Evolutionary conservation across 495 filamentous ascomycete species (phyloP).

Genomic region (Tricharina praecox): DNA sequence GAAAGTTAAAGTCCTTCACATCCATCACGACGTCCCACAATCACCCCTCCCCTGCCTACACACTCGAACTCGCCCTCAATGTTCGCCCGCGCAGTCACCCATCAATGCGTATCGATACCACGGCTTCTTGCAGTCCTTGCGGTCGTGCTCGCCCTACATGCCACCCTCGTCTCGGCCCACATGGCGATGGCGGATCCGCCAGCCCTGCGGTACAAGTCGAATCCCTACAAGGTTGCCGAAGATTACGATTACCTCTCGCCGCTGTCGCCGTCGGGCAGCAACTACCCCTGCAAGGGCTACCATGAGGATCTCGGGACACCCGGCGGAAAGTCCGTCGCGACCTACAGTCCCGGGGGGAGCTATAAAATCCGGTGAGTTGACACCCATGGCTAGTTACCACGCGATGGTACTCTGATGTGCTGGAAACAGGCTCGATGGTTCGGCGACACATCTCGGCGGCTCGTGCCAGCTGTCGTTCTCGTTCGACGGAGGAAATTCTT

Average conservation of each 20-base stretch:
- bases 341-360: constrained; percentile 30
- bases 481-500: constrained; percentile 39
- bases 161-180: constrained; percentile 31
- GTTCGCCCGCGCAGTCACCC: too few relatives aligned
- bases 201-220: constrained; percentile 39
- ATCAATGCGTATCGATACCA: too few relatives aligned
- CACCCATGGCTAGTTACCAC: neutral
- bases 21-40: too few relatives aligned
- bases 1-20: too few relatives aligned
- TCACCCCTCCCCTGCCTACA: too few relatives aligned
- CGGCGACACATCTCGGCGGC: constrained; percentile 43
- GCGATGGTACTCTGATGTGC: constrained; percentile 5
- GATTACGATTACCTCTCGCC: constrained; percentile 39
- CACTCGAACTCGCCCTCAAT: too few relatives aligned
- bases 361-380: constrained; percentile 29
- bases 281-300: constrained; percentile 41
- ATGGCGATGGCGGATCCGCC: constrained; percentile 44
- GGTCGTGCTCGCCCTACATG: too few relatives aligned
- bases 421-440: constrained; percentile 19
- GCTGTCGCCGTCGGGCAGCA: constrained; percentile 29
- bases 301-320: constrained; percentile 29
- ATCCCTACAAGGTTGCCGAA: constrained; percentile 31
- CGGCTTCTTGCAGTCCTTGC: neutral
- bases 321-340: constrained; percentile 30
- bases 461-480: constrained; percentile 50